Base-by-base conservation (phyloP, 306 rosid genomes). In the Cyamopsis tetragonoloba region DNA sequence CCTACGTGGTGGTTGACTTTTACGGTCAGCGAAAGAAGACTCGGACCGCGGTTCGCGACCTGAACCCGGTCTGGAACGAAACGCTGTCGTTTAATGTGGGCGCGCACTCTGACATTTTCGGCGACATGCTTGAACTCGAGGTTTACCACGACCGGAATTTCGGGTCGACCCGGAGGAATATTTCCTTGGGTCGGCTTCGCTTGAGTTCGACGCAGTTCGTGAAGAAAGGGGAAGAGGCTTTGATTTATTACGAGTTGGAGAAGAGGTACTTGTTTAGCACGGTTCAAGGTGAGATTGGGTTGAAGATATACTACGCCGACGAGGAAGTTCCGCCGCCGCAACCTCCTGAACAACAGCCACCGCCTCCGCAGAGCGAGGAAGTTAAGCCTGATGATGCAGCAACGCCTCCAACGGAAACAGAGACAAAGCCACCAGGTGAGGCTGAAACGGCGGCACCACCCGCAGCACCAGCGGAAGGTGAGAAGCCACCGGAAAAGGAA, bases 1-100 rank as follows among this genome's bases (percentile, higher is more conserved):
- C 96, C 0, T 92, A 87, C 37, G 89, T 86, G 1, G 47, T 74
- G 32, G 80, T 87, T 11, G 96, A 89, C 50, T 89, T 73, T 79
- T 66, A 86, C 55, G 96, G 96, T 8, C 96, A 86, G 77, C 74
- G 98, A 1, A 84, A 24, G 55, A 75, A 82, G 4, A 84, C 91
- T 0, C 68, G 18, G 1, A 87, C 96, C 2, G 77, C 44, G 18
- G 50, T 77, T 6, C 82, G 83, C 0, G 86, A 87, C 46, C 8
- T 92, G 24, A 89, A 82, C 72, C 98, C 98, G 0, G 64, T 59
- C 1, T 92, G 98, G 98, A 92, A 89, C 7, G 86, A 86, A 73
- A 72, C 63, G 49, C 79, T 89, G 13, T 84, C 89, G 63, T 92
- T 92, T 53, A 83, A 83, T 7, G 88, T 86, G 0, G 86, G 78